A percentile compares a stretch with the other conserved stretches of the same genome.
phyloP scores from a whole-genome alignment of 768 basidiomycete genomes.

The Phylloporus arenicola region DNA sequence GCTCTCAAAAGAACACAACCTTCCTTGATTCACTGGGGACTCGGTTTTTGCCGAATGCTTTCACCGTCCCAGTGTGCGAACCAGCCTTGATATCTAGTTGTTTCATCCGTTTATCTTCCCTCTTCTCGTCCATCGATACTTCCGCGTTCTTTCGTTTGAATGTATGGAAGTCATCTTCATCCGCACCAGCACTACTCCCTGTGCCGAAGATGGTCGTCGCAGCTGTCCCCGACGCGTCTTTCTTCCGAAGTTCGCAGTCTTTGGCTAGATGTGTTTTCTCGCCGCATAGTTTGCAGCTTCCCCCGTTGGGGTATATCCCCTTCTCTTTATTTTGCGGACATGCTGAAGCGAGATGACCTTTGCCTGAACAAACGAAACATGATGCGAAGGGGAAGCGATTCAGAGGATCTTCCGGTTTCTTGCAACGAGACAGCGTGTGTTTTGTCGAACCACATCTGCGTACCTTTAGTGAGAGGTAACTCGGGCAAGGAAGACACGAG shows the following conservation, averaged over 20 bases:
- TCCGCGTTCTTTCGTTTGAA: conserved; percentile 61
- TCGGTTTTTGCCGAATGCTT: conserved; percentile 28
- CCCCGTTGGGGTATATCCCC: conserved; percentile 89
- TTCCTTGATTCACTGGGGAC: conserved; percentile 35
- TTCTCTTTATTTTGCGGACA: conserved; percentile 77
- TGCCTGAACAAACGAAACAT: conserved; percentile 83
- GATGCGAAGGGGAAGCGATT: conserved; percentile 82
- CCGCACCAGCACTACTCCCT: conserved; percentile 62
- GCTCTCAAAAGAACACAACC: conserved; percentile 43
- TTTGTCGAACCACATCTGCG: conserved; percentile 73
- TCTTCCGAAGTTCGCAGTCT: conserved; percentile 65
- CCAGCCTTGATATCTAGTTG: conserved; percentile 40
- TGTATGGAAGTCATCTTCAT: conserved; percentile 92
- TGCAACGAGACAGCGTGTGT: conserved; percentile 79
- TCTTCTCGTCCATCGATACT: conserved; percentile 56
- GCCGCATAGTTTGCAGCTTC: conserved; percentile 84
- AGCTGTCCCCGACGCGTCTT: conserved; percentile 38
- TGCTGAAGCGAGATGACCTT: conserved; percentile 79
- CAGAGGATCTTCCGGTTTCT: conserved; percentile 50
- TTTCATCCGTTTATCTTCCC: conserved; percentile 39
- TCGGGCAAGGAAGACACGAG: conserved; percentile 25
- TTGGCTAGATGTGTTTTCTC: conserved; percentile 81
- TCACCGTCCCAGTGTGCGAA: conserved; percentile 37
- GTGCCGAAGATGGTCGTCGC: conserved; percentile 23
- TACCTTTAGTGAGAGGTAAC: background rate